Percentiles rank a stretch among this genome's conserved stretches.
Evolutionary conservation across 805 yeast genomes (phyloP).

Genomic region (Sugiyamaella valdiviana): DNA sequence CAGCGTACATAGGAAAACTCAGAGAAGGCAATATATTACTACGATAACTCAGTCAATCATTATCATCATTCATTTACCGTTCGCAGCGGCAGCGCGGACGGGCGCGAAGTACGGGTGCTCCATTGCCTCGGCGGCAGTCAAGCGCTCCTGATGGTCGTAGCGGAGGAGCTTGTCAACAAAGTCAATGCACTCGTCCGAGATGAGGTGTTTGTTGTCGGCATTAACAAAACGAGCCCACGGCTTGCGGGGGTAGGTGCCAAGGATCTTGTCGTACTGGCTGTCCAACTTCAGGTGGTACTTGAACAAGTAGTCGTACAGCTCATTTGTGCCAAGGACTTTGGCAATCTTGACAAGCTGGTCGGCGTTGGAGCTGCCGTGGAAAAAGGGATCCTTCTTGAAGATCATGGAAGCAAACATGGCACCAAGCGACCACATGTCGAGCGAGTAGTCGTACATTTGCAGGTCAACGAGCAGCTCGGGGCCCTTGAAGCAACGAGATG

Average conservation of each 20-base stretch:
- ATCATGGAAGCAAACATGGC: conserved; percentile 88
- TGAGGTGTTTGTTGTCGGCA: conserved; percentile 60
- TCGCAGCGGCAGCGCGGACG: conserved; percentile 19
- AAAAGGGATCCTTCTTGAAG: conserved; percentile 86
- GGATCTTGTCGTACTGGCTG: conserved; percentile 66
- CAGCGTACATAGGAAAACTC: neutral
- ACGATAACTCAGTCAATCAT: neutral
- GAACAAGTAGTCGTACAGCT: conserved; percentile 56
- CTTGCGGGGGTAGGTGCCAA: conserved; percentile 66
- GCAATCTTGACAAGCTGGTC: conserved; percentile 90
- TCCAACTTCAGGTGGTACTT: conserved; percentile 70
- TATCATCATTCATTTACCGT: conserved; percentile 8
- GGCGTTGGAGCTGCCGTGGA: conserved; percentile 83
- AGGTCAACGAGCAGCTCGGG: conserved; percentile 85
- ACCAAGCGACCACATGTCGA: conserved; percentile 92
- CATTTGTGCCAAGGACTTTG: conserved; percentile 80
- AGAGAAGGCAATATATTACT: neutral
- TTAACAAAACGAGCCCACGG: conserved; percentile 83
- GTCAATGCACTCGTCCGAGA: conserved; percentile 68
- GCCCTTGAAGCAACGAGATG: conserved; percentile 88
- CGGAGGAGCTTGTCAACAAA: conserved; percentile 71
- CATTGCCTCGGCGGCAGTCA: conserved; percentile 87
- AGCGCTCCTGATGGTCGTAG: conserved; percentile 83
- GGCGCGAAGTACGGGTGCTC: conserved; percentile 45
- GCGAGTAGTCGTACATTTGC: conserved; percentile 82